Base-by-base conservation (phyloP, 495 filamentous ascomycete genomes). In the Penicillium tannophilum region DNA sequence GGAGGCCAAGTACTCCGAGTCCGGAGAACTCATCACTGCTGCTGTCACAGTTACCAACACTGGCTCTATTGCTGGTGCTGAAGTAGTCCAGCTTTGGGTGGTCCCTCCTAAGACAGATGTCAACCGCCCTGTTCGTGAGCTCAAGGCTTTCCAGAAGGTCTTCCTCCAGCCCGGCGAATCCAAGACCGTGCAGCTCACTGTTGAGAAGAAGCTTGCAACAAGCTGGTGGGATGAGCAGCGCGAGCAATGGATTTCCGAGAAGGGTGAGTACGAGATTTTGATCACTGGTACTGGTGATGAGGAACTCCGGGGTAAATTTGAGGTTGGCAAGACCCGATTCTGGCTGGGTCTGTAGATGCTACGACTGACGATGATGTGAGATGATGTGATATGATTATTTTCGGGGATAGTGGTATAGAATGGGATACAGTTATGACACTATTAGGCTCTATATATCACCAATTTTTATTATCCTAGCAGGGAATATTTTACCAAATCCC, bases 111-210 rank as follows among this genome's bases (percentile, higher is more conserved):
- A 68, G 42, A 83, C 76, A 16, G 80, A 75, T 54, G 78, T 84
- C 17, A 83, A 80, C 48, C 79, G 89, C 19, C 90, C 92, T 4
- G 82, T 88, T 52, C 90, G 91, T 57, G 88, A 92, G 68, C 76
- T 95, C 1, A 88, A 88, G 56, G 90, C 87, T 1, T 95, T 96
- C 69, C 82, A 86, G 60, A 95, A 94, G 72, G 87, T 94, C 0
- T 76, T 77, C 52, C 70, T 95, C 9, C 78, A 87, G 55, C 80
- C 86, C 0, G 87, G 87, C 3, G 86, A 94, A 79, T 86, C 82
- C 3, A 86, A 86, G 71, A 77, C 82, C 39, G 81, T 93, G n/a
- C 70, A 79, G 17, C 78, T 96, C 1, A 62, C 65, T 9, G 67
- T 93, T 4, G 86, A 92, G 62, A 90, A 88, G 76, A 86, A 90